A percentile compares a stretch with the other conserved stretches of the same genome.
These are phyloP conservation scores for Fusarium agapanthi DNA, from an alignment of 2,329 filamentous ascomycete species.

Conservation along the genomic window DNA sequence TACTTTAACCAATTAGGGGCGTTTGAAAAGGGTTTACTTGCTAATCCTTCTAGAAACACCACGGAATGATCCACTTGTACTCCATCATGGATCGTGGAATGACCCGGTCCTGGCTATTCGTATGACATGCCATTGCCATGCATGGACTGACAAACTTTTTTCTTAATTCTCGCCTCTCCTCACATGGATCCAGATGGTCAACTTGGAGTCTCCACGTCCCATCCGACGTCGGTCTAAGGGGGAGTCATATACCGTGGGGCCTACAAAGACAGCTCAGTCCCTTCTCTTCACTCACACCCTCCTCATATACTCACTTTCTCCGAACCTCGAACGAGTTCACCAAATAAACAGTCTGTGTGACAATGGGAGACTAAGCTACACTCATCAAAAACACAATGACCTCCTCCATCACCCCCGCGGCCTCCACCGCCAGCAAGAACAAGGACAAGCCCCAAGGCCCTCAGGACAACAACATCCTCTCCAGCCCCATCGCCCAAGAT, in stretches of 20 bases:
- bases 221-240: slow-evolving; percentile 26
- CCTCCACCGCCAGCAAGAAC: slow-evolving; percentile 20
- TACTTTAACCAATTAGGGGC: neutral
- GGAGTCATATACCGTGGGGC: slow-evolving; percentile 13
- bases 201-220: slow-evolving; percentile 8
- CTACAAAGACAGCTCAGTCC: slow-evolving; percentile 28
- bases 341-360: slow-evolving; percentile 27
- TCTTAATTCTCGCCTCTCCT: slow-evolving; percentile 14
- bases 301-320: neutral
- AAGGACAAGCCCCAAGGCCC: slow-evolving; percentile 8
- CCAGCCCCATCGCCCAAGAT: neutral
- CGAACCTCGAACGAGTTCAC: neutral
- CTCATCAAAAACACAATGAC: slow-evolving; percentile 14
- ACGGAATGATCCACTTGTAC: slow-evolving; percentile 8
- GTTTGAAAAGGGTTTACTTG: neutral
- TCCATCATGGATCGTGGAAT: slow-evolving; percentile 30
- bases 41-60: slow-evolving; percentile 27
- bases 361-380: slow-evolving; percentile 30
- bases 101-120: slow-evolving; percentile 4
- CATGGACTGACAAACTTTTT: slow-evolving; percentile 36
- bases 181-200: neutral
- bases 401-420: slow-evolving; percentile 30
- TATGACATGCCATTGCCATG: slow-evolving; percentile 26
- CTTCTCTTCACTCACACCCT: neutral
- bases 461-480: slow-evolving; percentile 21